Percentiles rank a stretch among this genome's conserved stretches.
These are phyloP conservation scores for Geoglossum cookeanum DNA, from an alignment of 2,329 filamentous ascomycete species.

Conservation along the genomic window DNA sequence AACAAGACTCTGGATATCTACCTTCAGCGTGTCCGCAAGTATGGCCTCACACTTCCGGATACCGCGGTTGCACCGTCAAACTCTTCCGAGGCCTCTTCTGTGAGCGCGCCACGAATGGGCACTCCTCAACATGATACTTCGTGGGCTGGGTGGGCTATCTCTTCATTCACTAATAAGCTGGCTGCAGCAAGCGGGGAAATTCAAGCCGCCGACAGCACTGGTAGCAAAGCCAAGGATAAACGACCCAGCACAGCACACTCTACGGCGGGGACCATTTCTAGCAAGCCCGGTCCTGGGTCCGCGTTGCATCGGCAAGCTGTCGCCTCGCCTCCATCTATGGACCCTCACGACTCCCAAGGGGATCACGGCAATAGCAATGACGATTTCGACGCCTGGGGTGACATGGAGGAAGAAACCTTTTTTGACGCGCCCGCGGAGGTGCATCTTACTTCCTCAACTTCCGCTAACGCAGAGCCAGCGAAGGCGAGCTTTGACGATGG, in stretches of 20 bases:
- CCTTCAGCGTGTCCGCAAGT: constrained; percentile 63
- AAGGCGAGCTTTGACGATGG: constrained; percentile 47
- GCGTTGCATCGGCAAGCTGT: constrained; percentile 11
- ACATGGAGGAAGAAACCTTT: constrained; percentile 27
- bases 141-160: constrained; percentile 97
- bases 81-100: constrained; percentile 21
- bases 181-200: constrained; percentile 76
- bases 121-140: constrained; percentile 53
- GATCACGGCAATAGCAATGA: constrained; percentile 5
- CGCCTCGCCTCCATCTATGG: constrained; percentile 13
- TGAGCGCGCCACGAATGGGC: constrained; percentile 50
- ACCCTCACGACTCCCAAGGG: not conserved
- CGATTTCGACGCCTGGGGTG: constrained; percentile 23
- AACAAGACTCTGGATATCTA: constrained; percentile 79
- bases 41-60: constrained; percentile 59
- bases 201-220: constrained; percentile 32
- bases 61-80: constrained; percentile 43
- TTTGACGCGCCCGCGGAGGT: constrained; percentile 19
- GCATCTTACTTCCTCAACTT: constrained; percentile 9
- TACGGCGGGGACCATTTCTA: constrained; percentile 2
- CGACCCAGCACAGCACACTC: constrained; percentile 29
- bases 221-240: constrained; percentile 25
- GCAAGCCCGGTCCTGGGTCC: constrained; percentile 11
- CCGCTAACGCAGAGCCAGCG: constrained; percentile 12
- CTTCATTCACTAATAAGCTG: constrained; percentile 91